phyloP scores from a whole-genome alignment of 768 basidiomycete species.

The Trametes coccinea region DNA sequence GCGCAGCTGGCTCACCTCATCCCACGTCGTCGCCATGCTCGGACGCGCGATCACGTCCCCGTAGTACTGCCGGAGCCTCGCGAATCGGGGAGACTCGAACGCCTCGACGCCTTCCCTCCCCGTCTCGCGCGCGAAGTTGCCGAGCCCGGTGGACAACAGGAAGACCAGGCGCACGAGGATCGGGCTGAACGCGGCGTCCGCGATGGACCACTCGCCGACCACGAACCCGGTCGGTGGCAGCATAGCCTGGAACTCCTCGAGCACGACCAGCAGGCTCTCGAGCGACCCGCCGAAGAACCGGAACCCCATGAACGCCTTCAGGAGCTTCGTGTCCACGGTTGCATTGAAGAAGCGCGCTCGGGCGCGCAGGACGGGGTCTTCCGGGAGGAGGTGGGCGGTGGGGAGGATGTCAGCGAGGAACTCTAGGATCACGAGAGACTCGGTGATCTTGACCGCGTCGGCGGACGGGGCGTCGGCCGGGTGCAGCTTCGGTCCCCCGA shows the following conservation, averaged over 20 bases:
- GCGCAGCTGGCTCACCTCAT: not conserved
- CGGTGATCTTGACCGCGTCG: constrained; percentile 57
- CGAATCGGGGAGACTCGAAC: constrained; percentile 48
- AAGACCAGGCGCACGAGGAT: constrained; percentile 56
- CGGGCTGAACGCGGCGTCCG: constrained; percentile 60
- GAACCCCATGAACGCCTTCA: constrained; percentile 39
- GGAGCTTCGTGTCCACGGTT: constrained; percentile 45
- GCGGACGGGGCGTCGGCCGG: constrained; percentile 55
- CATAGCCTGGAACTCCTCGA: constrained; percentile 50
- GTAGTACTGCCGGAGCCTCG: constrained; percentile 48
- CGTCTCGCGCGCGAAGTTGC: constrained; percentile 47
- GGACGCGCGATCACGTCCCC: constrained; percentile 28
- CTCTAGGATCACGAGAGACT: constrained; percentile 65
- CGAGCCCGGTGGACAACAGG: constrained; percentile 49
- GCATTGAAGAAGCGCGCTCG: constrained; percentile 63
- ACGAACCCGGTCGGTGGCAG: constrained; percentile 50
- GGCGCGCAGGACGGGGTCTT: constrained; percentile 56
- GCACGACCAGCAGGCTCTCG: constrained; percentile 41
- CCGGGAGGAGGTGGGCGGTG: constrained; percentile 47
- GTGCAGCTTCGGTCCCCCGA: constrained; percentile 57
- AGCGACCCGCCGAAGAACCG: constrained; percentile 38
- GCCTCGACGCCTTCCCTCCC: constrained; percentile 44
- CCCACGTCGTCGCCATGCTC: not conserved
- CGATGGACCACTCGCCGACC: constrained; percentile 51
- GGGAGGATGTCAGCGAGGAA: constrained; percentile 63